These are phyloP conservation scores for Phytophthora constricta DNA, from an alignment of 352 stramenopile genomes.

Conservation along the genomic window DNA sequence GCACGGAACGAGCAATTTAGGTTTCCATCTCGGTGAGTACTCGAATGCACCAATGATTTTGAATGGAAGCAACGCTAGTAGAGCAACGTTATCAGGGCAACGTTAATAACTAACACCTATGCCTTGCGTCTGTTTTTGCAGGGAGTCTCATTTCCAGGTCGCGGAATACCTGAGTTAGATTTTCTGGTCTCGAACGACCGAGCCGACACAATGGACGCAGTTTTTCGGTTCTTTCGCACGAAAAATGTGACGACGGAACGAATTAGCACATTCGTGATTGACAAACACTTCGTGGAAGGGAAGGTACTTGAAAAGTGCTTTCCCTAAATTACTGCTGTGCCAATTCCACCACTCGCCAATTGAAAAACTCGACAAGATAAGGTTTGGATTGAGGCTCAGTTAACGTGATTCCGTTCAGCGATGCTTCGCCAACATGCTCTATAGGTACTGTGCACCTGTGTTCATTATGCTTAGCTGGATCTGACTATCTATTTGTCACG, in stretches of 20 bases:
- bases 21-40: not conserved
- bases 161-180: not conserved
- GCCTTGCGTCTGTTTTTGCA: not conserved
- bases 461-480: not conserved
- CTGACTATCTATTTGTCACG: not conserved
- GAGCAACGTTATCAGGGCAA: not conserved
- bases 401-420: not conserved
- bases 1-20: slow-evolving; percentile 1
- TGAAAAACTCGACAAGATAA: slow-evolving; percentile 3
- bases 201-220: not conserved
- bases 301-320: not conserved
- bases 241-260: not conserved
- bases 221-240: not conserved
- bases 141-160: not conserved
- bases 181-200: not conserved
- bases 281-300: not conserved
- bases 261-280: not conserved
- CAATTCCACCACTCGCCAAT: slow-evolving; percentile 12
- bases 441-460: not conserved
- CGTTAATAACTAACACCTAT: not conserved
- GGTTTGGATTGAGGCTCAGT: not conserved
- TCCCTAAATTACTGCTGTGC: slow-evolving; percentile 10
- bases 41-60: too few relatives aligned
- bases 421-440: slow-evolving; percentile 9
- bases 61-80: not conserved